Evolutionary conservation across 2,329 filamentous ascomycete species (phyloP).

Genomic region (Microdochium trichocladiopsis): DNA sequence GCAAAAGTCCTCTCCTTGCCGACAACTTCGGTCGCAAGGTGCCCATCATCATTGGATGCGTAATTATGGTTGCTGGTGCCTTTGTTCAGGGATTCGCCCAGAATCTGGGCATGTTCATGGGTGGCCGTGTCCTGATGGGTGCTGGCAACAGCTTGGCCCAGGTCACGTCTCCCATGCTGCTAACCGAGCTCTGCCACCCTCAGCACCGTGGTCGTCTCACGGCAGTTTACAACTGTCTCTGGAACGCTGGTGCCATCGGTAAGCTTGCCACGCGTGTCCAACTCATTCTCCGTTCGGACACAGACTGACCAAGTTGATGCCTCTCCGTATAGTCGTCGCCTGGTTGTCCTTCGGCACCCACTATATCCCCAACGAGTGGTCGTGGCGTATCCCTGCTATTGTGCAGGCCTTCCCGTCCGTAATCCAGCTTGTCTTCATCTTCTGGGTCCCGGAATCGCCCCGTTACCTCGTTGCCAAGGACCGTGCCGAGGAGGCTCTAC

Average conservation of each 20-base stretch:
- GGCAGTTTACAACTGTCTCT: slow-evolving; percentile 46
- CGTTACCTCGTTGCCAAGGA: slow-evolving; percentile 43
- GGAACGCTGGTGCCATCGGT: slow-evolving; percentile 29
- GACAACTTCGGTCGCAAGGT: slow-evolving; percentile 46
- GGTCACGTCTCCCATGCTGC: slow-evolving; percentile 41
- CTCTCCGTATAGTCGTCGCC: slow-evolving; percentile 26
- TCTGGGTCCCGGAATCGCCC: slow-evolving; percentile 24
- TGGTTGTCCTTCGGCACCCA: slow-evolving; percentile 43
- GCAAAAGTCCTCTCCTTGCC: slow-evolving; percentile 37
- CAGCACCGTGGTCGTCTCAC: slow-evolving; percentile 46
- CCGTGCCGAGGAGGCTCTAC: slow-evolving; percentile 45
- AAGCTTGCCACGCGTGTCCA: slow-evolving; percentile 3
- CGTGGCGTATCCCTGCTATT: slow-evolving; percentile 40
- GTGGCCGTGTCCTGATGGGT: slow-evolving; percentile 49
- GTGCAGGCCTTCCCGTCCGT: slow-evolving; percentile 38
- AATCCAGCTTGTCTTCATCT: slow-evolving; percentile 43
- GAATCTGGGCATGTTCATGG: slow-evolving; percentile 39
- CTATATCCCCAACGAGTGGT: slow-evolving; percentile 38
- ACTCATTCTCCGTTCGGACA: neutral
- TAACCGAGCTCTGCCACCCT: slow-evolving; percentile 46
- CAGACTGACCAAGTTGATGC: neutral
- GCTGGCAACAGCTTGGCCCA: slow-evolving; percentile 48
- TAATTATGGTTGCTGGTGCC: slow-evolving; percentile 48
- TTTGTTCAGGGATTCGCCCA: slow-evolving; percentile 46
- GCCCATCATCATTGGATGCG: slow-evolving; percentile 45